Evolutionary conservation across 495 filamentous ascomycete species (phyloP).

Genomic region (Hamigera avellanea): DNA sequence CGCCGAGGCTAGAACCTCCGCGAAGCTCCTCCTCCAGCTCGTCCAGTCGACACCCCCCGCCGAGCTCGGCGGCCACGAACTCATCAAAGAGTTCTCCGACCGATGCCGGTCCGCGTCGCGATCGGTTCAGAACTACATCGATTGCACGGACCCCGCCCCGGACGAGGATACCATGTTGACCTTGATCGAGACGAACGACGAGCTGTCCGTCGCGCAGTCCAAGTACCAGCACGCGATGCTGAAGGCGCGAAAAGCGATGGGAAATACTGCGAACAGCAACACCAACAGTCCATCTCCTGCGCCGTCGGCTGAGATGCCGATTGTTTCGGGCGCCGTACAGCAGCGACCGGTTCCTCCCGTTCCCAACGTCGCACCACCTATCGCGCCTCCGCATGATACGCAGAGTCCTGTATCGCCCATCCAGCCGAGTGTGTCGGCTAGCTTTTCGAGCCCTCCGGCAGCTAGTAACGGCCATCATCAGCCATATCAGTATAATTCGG

Average conservation of each 20-base stretch:
- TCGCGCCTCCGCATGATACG: no score
- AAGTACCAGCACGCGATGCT: slow-evolving; percentile 74
- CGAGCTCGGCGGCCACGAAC: slow-evolving; percentile 69
- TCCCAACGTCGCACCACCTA: no score
- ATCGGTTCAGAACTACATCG: slow-evolving; percentile 75
- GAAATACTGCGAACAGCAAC: slow-evolving; percentile 9
- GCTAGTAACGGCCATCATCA: slow-evolving; percentile 1
- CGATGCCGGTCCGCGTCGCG: slow-evolving; percentile 70
- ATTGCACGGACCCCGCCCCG: slow-evolving; percentile 60
- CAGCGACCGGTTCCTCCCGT: slow-evolving; percentile 1
- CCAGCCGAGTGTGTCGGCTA: no score
- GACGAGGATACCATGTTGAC: slow-evolving; percentile 89
- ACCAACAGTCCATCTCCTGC: slow-evolving; percentile 6
- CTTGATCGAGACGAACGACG: slow-evolving; percentile 90
- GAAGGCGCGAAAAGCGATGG: slow-evolving; percentile 44
- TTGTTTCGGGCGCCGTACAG: slow-evolving; percentile 3
- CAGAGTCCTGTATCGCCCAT: no score
- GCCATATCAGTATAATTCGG: slow-evolving; percentile 31
- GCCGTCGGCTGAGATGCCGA: not conserved
- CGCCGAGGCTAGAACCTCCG: slow-evolving; percentile 80
- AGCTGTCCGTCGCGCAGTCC: slow-evolving; percentile 62
- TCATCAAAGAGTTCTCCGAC: slow-evolving; percentile 85
- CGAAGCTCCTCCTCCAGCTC: slow-evolving; percentile 81
- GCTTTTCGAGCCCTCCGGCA: no score
- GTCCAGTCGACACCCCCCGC: slow-evolving; percentile 66